A percentile compares a stretch with the other conserved stretches of the same genome.
phyloP scores from a whole-genome alignment of 106 monocot species.

The Dendrobium nobile region DNA sequence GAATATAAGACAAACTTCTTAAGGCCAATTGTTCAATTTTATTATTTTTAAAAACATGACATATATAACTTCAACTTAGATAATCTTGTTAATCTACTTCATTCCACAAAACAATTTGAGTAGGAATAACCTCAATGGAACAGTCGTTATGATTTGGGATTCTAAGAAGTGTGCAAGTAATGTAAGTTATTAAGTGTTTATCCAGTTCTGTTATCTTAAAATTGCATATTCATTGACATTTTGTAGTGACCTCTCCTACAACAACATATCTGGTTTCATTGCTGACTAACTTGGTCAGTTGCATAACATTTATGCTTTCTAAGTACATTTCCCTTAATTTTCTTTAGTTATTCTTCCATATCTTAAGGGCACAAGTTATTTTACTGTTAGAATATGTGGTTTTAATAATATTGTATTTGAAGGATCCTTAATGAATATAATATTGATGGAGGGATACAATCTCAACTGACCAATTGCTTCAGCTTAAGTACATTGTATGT shows the following conservation, averaged over 20 bases:
- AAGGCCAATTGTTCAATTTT: background rate
- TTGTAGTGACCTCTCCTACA: slow-evolving; percentile 74
- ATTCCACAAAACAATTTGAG: too few relatives aligned
- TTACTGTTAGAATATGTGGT: slow-evolving; percentile 4
- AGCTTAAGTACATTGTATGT: slow-evolving; percentile 76
- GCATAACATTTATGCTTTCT: slow-evolving; percentile 75
- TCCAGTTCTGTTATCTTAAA: background rate
- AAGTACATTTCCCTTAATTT: slow-evolving; percentile 10
- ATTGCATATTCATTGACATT: slow-evolving; percentile 1
- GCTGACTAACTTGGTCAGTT: slow-evolving; percentile 84
- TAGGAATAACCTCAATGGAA: slow-evolving; percentile 41
- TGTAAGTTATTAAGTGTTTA: slow-evolving; percentile 36
- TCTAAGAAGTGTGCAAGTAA: slow-evolving; percentile 88
- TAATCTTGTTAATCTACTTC: too few relatives aligned
- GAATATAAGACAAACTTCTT: background rate
- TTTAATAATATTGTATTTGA: background rate
- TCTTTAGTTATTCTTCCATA: background rate
- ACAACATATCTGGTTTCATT: slow-evolving; percentile 63
- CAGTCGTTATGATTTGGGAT: slow-evolving; percentile 76
- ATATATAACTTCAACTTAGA: background rate
- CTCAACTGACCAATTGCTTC: slow-evolving; percentile 79
- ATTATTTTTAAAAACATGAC: background rate
- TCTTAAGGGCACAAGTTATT: background rate
- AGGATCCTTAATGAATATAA: slow-evolving; percentile 90
- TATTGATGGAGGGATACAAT: slow-evolving; percentile 66